A percentile compares a stretch with the other conserved stretches of the same genome.
Evolutionary conservation across 1,139 yeast genomes (phyloP).

Genomic region (Suhomyces anneliseae): DNA sequence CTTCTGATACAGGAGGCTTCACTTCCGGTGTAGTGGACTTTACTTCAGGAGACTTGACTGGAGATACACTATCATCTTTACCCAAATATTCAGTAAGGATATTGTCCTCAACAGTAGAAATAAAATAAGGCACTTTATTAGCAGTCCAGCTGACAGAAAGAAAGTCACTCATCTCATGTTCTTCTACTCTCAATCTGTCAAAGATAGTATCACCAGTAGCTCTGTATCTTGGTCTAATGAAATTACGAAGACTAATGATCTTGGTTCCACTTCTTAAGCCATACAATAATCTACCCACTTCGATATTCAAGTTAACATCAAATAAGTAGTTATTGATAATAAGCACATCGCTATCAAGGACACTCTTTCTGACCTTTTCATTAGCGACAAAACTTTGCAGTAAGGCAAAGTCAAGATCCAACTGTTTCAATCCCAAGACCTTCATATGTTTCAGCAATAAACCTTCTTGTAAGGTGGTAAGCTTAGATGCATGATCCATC

Average conservation of each 20-base stretch:
- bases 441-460: constrained; percentile 61
- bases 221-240: constrained; percentile 60
- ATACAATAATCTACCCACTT: constrained; percentile 62
- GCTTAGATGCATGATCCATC: constrained; percentile 75
- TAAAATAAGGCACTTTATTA: constrained; percentile 75
- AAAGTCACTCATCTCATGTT: constrained; percentile 62
- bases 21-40: not conserved
- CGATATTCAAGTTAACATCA: constrained; percentile 67
- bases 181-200: constrained; percentile 65
- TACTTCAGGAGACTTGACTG: not conserved
- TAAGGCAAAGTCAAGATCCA: constrained; percentile 58
- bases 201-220: constrained; percentile 57
- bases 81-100: constrained; percentile 16
- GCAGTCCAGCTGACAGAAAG: constrained; percentile 88
- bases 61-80: constrained; percentile 5
- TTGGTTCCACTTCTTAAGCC: constrained; percentile 74
- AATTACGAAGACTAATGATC: constrained; percentile 74
- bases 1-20: too few species aligned
- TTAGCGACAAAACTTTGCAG: constrained; percentile 74
- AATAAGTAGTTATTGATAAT: constrained; percentile 82
- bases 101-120: constrained; percentile 63
- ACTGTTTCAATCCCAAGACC: constrained; percentile 62
- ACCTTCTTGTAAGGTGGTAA: constrained; percentile 59
- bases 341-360: constrained; percentile 67
- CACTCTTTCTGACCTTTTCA: constrained; percentile 49